Percentiles rank a stretch among this genome's conserved stretches.
phyloP scores from a whole-genome alignment of 2,329 filamentous ascomycete species.

The Exophiala alcalophila region DNA sequence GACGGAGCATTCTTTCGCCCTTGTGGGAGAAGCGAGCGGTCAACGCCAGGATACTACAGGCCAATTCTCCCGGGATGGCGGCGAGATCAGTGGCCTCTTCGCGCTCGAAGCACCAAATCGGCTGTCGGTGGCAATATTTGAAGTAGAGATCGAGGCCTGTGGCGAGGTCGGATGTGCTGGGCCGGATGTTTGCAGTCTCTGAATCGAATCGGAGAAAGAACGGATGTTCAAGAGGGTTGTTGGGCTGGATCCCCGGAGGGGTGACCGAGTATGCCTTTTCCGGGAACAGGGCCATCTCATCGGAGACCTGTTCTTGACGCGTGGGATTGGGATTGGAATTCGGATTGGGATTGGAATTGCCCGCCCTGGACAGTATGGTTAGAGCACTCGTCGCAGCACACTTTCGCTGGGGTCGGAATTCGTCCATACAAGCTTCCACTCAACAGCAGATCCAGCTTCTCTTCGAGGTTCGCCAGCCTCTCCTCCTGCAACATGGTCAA shows the following conservation, averaged over 20 bases:
- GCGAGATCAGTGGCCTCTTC: slow-evolving; percentile 35
- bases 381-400: not conserved
- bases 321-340: too few relatives aligned
- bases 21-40: slow-evolving; percentile 30
- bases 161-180: slow-evolving; percentile 3
- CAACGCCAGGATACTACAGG: slow-evolving; percentile 36
- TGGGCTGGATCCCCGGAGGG: slow-evolving; percentile 1
- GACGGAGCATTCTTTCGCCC: not conserved
- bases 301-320: slow-evolving; percentile 4
- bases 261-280: slow-evolving; percentile 7
- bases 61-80: slow-evolving; percentile 35
- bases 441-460: slow-evolving; percentile 7
- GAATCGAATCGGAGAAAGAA: not conserved
- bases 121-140: slow-evolving; percentile 38
- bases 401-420: not conserved
- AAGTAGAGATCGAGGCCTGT: slow-evolving; percentile 36
- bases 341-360: too few relatives aligned
- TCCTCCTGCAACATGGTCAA: slow-evolving; percentile 5
- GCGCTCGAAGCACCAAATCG: slow-evolving; percentile 38
- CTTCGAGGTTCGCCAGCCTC: slow-evolving; percentile 13
- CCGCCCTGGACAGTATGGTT: slow-evolving; percentile 1
- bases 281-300: not conserved
- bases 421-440: slow-evolving; percentile 6
- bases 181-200: too few relatives aligned
- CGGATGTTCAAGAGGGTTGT: not conserved